Percentiles rank a stretch among this genome's conserved stretches.
phyloP scores from a whole-genome alignment of 164 flowering plant genomes.

The Aristolochia contorta region DNA sequence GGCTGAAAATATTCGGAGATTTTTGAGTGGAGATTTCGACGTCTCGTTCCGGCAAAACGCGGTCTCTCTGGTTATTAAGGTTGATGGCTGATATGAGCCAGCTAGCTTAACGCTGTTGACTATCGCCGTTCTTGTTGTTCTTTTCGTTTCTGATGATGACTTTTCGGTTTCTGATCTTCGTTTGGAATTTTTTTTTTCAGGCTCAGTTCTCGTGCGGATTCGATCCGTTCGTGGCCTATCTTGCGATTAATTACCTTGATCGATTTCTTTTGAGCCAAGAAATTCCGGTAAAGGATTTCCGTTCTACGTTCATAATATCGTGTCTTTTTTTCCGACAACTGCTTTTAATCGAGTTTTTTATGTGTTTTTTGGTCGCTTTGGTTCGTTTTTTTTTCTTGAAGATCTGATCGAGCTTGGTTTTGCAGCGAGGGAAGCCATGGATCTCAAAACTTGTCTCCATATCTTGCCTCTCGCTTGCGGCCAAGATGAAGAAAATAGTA shows the following conservation, averaged over 20 bases:
- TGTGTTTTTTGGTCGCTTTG: neutral
- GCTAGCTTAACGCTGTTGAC: neutral
- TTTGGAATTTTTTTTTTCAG: slow-evolving; percentile 13
- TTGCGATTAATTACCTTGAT: slow-evolving; percentile 64
- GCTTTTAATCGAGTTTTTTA: neutral
- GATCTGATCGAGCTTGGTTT: slow-evolving; percentile 9
- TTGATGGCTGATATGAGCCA: neutral
- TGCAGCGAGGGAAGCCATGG: slow-evolving; percentile 59
- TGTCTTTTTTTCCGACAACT: neutral
- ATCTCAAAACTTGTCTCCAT: slow-evolving; percentile 33
- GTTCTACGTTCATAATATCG: neutral
- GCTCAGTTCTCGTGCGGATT: slow-evolving; percentile 18
- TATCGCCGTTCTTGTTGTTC: neutral
- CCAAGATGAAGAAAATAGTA: slow-evolving; percentile 46
- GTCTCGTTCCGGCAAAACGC: slow-evolving; percentile 25
- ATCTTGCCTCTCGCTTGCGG: slow-evolving; percentile 48
- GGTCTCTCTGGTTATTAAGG: slow-evolving; percentile 37
- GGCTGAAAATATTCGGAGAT: slow-evolving; percentile 7
- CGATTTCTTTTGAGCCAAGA: slow-evolving; percentile 45
- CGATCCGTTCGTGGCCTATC: slow-evolving; percentile 39
- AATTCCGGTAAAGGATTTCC: slow-evolving; percentile 29
- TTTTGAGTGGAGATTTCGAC: slow-evolving; percentile 12
- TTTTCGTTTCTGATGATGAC: too few species aligned
- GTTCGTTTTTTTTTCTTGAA: neutral
- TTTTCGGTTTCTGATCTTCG: neutral